These are phyloP conservation scores for Acanthamoeba royreba DNA, from an alignment of 208 protist genomes.

Conservation along the genomic window DNA sequence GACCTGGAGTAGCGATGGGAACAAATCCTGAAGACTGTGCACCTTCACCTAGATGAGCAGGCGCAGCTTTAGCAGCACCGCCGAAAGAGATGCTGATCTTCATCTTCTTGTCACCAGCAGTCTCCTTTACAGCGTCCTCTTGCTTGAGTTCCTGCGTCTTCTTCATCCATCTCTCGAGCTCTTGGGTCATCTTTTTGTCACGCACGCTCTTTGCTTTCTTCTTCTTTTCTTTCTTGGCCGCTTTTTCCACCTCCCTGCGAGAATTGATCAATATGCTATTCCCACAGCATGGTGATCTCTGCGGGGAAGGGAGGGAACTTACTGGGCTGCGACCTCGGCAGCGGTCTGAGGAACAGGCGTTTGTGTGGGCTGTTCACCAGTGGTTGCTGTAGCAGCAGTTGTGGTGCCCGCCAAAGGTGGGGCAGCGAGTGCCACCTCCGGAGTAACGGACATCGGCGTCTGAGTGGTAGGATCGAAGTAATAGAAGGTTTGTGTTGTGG, in stretches of 20 bases:
- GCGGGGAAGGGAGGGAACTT: too few species aligned
- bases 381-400: neutral
- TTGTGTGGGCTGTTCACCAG: neutral
- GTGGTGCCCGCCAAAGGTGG: neutral
- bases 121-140: neutral
- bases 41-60: too few species aligned
- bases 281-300: neutral
- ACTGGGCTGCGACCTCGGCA: too few species aligned
- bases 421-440: neutral
- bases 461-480: neutral
- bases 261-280: too few species aligned
- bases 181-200: constrained; percentile 11
- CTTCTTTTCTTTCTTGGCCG: neutral
- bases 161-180: constrained; percentile 38
- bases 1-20: too few species aligned
- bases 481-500: constrained; percentile 3
- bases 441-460: neutral
- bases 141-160: constrained; percentile 29
- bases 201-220: neutral
- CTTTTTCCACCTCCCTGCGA: neutral
- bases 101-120: neutral
- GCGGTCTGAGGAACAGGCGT: too few species aligned
- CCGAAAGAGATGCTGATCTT: constrained; percentile 30
- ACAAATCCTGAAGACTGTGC: too few species aligned
- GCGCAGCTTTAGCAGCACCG: too few species aligned